Base-by-base conservation (phyloP, 306 rosid genomes). In the Cucurbita pepo region DNA sequence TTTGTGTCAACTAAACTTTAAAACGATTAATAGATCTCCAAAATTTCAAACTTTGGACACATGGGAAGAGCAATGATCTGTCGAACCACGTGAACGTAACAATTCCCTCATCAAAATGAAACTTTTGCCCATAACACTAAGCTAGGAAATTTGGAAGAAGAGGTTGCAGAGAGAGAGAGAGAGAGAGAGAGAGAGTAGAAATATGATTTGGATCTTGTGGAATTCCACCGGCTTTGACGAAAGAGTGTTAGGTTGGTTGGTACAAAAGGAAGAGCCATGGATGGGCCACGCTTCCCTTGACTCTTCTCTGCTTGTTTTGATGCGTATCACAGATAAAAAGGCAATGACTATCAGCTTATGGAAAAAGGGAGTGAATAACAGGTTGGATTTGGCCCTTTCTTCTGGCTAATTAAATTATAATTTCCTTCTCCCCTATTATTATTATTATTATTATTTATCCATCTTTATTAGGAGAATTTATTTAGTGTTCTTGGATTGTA, bases 201-300 rank as follows among this genome's bases (percentile, higher is more conserved):
- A 21, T 65, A 37, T 67, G 72, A 40, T 66, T 66, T 66, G 73
- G 12, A 56, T 47, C 19, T 69, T 30, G 73, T 69, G 73, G 73
- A 69, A 69, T 72, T 64, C 75, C 62, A 78, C 77, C 60, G 63
- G 74, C 83, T 72, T 69, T 47, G 73, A 69, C 38, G 73, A 69
- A 48, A 47, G 38, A 48, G 73, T 69, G 57, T 69, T 69, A 48
- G 73, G 73, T 69, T 69, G 57, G 5, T 71, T 85, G 86, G 73
- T 86, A 89, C 97, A 86, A 83, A 75, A 76, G 82, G 81, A 83
- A 80, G 55, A 77, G 89, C 88, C 87, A 83, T 63, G 65, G 67
- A 70, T 86, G 86, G 90, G 89, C 82, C 89, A 79, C 74, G 25
- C 47, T n/a, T 66, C 69, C 80, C 77, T 72, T 77, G 77, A 64